Base-by-base conservation (phyloP, 176 grass and related monocot species). In the Sorghum bicolor region DNA sequence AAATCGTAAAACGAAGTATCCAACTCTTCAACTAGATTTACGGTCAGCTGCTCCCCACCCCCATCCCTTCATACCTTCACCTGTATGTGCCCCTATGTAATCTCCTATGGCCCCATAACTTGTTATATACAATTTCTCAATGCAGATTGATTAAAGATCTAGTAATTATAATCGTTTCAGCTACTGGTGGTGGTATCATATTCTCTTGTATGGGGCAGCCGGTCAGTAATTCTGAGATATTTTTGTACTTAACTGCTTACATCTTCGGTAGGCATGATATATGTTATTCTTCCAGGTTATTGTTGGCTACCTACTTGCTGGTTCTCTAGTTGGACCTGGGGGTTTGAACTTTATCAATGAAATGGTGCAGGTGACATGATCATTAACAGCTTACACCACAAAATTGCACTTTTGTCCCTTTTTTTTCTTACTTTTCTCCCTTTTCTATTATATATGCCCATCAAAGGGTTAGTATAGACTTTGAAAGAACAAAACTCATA, bases 111-210 rank as follows among this genome's bases (percentile, higher is more conserved):
- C 7, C 72, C 4, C 0, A 61, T 87, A 78, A 83, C 8, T 61
- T 19, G 6, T 80, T 25, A 38, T 47, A 75, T 83, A 19, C 15
- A 15, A 64, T 28, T 75, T 68, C 79, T 75, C 22, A 32, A 63
- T 94, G 82, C 96, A 99, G 96, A 92, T 92, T 99, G 88, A 99
- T 99, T 89, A 94, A 92, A 79, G 96, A 99, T 96, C 83, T 99
- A 41, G 93, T 94, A 74, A 75, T 99, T 80, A 84, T 99, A 78
- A 99, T 99, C 79, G 93, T 99, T 86, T 99, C 97, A 78, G 97
- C 93, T 82, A 96, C 93, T 66, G 87, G 84, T 37, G 93, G 93
- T 60, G 97, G 93, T 77, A 99, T 99, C 78, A 76, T 89, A 40
- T 96, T 99, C 89, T 99, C 97, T 70, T 99, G 87, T 78, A 66